Percentiles rank a stretch among this genome's conserved stretches.
phyloP scores from a whole-genome alignment of 2,329 filamentous ascomycete species.

The Nectriaceae sp. region DNA sequence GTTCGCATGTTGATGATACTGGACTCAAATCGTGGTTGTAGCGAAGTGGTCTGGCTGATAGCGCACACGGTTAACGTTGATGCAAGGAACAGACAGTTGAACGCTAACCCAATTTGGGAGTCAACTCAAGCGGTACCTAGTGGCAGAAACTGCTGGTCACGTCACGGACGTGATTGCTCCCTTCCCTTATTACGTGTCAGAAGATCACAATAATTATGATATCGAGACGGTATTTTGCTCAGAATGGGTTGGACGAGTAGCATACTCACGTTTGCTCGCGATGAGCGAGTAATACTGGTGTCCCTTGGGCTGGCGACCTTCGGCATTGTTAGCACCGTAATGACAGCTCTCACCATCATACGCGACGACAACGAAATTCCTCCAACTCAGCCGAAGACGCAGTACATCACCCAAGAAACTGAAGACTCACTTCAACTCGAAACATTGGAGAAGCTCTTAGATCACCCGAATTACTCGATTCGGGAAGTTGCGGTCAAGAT shows the following conservation, averaged over 20 bases:
- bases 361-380: constrained; percentile 68
- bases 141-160: constrained; percentile 20
- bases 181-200: background rate
- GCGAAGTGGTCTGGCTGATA: too few species aligned
- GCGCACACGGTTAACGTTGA: too few species aligned
- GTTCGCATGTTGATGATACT: too few species aligned
- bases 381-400: constrained; percentile 63
- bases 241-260: constrained; percentile 42
- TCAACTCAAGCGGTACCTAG: constrained; percentile 9
- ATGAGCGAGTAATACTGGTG: constrained; percentile 56
- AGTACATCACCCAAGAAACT: constrained; percentile 74
- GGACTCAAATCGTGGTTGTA: too few species aligned
- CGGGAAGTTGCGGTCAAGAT: constrained; percentile 67
- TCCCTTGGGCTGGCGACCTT: constrained; percentile 60
- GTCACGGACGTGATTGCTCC: constrained; percentile 4
- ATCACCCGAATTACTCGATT: constrained; percentile 73
- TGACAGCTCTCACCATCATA: constrained; percentile 58
- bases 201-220: constrained; percentile 5
- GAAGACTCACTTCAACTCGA: constrained; percentile 69
- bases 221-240: constrained; percentile 5
- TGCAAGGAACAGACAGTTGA: too few species aligned
- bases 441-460: constrained; percentile 67
- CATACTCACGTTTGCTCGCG: constrained; percentile 38
- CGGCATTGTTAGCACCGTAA: constrained; percentile 58
- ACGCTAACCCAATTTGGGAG: too few species aligned